Percentiles rank a stretch among this genome's conserved stretches.
Conservation (phyloP, 2,329 filamentous ascomycete genomes). For the Neoarthrinium moseri region DNA sequence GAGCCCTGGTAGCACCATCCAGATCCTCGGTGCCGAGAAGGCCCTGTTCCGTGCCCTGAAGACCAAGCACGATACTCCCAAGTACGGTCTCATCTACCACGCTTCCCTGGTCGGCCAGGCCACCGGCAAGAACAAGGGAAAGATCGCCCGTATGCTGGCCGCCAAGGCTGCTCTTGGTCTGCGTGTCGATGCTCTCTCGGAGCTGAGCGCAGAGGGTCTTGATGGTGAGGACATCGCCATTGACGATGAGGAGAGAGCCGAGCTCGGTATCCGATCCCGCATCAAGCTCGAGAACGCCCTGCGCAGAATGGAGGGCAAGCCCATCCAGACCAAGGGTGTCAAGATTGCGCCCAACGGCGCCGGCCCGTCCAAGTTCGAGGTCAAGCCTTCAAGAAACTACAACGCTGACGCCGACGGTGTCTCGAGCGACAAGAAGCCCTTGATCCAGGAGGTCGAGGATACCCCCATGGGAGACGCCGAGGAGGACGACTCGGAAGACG, state of each 20-base stretch:
- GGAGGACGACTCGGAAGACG: slow-evolving; percentile 43
- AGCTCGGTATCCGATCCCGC: slow-evolving; percentile 71
- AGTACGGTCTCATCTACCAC: slow-evolving; percentile 95
- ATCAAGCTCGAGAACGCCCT: slow-evolving; percentile 75
- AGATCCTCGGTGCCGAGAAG: slow-evolving; percentile 98
- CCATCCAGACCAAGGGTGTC: slow-evolving; percentile 73
- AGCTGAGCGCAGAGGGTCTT: slow-evolving; percentile 68
- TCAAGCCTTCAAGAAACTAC: slow-evolving; percentile 93
- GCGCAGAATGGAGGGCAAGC: slow-evolving; percentile 84
- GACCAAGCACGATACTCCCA: slow-evolving; percentile 98
- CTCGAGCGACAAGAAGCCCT: slow-evolving; percentile 39
- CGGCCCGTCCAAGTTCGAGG: slow-evolving; percentile 75
- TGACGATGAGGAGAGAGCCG: slow-evolving; percentile 86
- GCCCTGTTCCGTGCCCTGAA: slow-evolving; percentile 97
- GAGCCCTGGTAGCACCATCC: slow-evolving; percentile 90
- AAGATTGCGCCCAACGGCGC: slow-evolving; percentile 72
- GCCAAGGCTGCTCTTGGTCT: slow-evolving; percentile 92
- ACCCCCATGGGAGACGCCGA: slow-evolving; percentile 41
- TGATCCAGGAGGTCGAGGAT: slow-evolving; percentile 35
- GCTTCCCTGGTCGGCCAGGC: slow-evolving; percentile 94
- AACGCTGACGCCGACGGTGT: slow-evolving; percentile 91
- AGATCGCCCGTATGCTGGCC: slow-evolving; percentile 94
- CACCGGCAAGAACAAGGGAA: slow-evolving; percentile 97
- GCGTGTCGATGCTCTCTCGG: slow-evolving; percentile 84
- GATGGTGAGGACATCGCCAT: slow-evolving; percentile 50